phyloP scores from a whole-genome alignment of 2,329 filamentous ascomycete genomes.

The Aureobasidium sp. region DNA sequence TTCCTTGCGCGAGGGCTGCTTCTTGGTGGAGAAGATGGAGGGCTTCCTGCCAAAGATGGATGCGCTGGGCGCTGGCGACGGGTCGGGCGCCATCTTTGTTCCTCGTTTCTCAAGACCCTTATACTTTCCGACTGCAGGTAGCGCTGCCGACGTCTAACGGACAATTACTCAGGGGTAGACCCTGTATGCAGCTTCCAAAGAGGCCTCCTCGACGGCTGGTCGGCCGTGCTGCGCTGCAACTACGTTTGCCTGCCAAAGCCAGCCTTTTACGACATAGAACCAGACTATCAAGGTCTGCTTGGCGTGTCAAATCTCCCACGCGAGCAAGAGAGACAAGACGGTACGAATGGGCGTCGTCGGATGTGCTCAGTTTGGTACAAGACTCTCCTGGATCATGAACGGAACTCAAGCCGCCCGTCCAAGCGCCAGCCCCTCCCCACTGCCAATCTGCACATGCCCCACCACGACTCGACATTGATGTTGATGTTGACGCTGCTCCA shows the following conservation, averaged over 20 bases:
- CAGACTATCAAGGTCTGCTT: not conserved
- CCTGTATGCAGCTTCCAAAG: not conserved
- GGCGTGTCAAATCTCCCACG: conserved; percentile 2
- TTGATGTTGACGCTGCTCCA: not conserved
- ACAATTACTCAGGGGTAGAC: conserved; percentile 4
- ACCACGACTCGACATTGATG: not conserved
- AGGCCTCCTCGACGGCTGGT: not conserved
- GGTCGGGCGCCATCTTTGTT: conserved; percentile 10
- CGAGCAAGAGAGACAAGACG: not conserved
- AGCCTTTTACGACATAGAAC: conserved; percentile 5
- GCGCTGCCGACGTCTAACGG: not conserved
- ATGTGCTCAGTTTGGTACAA: not conserved
- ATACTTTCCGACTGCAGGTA: not conserved
- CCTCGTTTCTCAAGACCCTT: not conserved
- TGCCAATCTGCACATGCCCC: not conserved
- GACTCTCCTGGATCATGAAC: not conserved
- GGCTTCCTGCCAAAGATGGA: conserved; percentile 9
- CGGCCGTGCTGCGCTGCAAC: not conserved
- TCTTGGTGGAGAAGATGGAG: conserved; percentile 6
- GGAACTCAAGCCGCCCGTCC: not conserved
- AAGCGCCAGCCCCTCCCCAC: not conserved
- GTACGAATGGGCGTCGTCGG: not conserved
- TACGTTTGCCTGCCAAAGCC: not conserved
- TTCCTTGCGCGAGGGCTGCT: not conserved
- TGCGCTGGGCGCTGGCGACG: conserved; percentile 11